These are phyloP conservation scores for Sporothrix globosa DNA, from an alignment of 2,329 filamentous ascomycete species.

Conservation along the genomic window DNA sequence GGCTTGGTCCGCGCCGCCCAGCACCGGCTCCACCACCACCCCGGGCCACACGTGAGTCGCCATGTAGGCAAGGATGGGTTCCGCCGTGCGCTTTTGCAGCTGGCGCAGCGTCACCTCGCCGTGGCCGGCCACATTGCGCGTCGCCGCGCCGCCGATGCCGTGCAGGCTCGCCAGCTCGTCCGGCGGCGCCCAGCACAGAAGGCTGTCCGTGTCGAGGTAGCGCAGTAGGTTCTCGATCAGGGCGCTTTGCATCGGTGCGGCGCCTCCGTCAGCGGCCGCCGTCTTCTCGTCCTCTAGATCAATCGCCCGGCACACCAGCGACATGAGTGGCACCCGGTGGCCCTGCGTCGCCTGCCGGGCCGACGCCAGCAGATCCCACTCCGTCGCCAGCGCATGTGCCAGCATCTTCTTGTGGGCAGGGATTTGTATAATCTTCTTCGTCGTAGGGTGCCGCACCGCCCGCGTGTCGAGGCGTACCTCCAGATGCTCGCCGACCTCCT, in stretches of 20 bases:
- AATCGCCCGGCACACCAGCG: constrained; percentile 77
- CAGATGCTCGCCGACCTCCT: constrained; percentile 57
- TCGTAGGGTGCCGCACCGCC: constrained; percentile 75
- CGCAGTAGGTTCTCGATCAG: constrained; percentile 73
- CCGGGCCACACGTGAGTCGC: constrained; percentile 80
- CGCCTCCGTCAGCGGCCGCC: neutral
- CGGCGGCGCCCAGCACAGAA: constrained; percentile 81
- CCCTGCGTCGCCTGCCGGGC: constrained; percentile 82
- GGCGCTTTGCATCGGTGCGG: constrained; percentile 57
- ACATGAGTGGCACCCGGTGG: constrained; percentile 89
- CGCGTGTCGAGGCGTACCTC: constrained; percentile 72
- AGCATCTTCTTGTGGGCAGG: constrained; percentile 78
- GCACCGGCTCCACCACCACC: constrained; percentile 73
- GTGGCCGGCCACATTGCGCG: constrained; percentile 38
- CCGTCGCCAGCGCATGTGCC: constrained; percentile 81
- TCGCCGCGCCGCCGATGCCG: neutral
- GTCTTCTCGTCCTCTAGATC: constrained; percentile 69
- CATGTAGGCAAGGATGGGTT: constrained; percentile 72
- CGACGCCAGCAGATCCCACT: constrained; percentile 87
- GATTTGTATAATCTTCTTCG: constrained; percentile 71
- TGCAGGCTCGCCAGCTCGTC: constrained; percentile 48
- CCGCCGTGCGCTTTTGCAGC: constrained; percentile 69
- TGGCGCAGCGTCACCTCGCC: constrained; percentile 61
- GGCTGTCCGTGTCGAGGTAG: constrained; percentile 88
- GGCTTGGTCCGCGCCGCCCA: constrained; percentile 68